Percentiles rank a stretch among this genome's conserved stretches.
Evolutionary conservation across 495 filamentous ascomycete genomes (phyloP).

Genomic region (Thozetella sp.): DNA sequence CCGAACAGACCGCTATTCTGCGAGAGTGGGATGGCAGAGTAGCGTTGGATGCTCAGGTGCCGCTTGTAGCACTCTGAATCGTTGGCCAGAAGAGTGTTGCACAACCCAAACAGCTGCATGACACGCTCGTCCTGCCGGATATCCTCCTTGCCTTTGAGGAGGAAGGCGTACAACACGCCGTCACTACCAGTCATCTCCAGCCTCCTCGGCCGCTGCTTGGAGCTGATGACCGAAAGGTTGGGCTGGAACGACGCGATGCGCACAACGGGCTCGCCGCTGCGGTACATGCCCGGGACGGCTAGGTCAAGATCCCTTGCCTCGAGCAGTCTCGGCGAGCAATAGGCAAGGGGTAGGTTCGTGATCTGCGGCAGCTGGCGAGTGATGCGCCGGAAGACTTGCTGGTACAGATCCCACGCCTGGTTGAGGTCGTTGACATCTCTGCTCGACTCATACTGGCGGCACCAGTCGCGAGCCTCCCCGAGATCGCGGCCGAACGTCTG

Average conservation of each 20-base stretch:
- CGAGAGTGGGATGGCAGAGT: constrained; percentile 91
- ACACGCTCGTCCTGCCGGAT: constrained; percentile 98
- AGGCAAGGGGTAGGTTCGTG: constrained; percentile 89
- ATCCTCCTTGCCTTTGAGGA: constrained; percentile 96
- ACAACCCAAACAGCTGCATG: constrained; percentile 97
- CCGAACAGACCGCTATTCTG: constrained; percentile 93
- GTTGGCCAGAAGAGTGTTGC: constrained; percentile 89
- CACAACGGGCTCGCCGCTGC: constrained; percentile 82
- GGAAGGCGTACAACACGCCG: constrained; percentile 80
- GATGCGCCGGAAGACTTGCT: constrained; percentile 95
- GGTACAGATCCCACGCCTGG: constrained; percentile 98
- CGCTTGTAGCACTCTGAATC: constrained; percentile 96
- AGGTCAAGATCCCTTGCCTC: constrained; percentile 81
- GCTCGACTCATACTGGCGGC: constrained; percentile 83
- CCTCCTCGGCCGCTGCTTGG: constrained; percentile 93
- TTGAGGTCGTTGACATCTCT: constrained; percentile 92
- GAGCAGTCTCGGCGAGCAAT: constrained; percentile 91
- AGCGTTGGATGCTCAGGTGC: constrained; percentile 92
- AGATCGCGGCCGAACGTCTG: constrained; percentile 96
- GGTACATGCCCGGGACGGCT: constrained; percentile 92
- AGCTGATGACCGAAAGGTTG: constrained; percentile 88
- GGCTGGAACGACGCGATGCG: constrained; percentile 87
- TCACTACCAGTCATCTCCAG: constrained; percentile 88
- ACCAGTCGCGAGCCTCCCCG: constrained; percentile 92
- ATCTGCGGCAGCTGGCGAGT: constrained; percentile 90